Conservation (phyloP, 805 yeast species). For the Zygosaccharomyces kombuchaensis region DNA sequence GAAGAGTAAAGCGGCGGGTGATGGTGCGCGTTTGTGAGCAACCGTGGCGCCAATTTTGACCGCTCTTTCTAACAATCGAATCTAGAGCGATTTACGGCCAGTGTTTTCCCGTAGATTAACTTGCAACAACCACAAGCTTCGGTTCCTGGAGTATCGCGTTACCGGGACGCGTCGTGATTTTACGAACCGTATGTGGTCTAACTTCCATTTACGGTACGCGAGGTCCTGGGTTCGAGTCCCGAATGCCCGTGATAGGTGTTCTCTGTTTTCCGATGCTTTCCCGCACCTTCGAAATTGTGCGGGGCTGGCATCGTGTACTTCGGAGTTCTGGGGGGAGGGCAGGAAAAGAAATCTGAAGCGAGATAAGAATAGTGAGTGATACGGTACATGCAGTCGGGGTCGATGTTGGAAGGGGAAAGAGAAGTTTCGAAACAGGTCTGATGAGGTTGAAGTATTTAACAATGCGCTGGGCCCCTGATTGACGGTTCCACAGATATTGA, state of each 20-base stretch:
- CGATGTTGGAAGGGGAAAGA: too few species aligned
- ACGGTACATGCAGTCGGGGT: too few species aligned
- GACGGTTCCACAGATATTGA: too few species aligned
- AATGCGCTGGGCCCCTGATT: too few species aligned
- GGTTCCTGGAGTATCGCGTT: background rate
- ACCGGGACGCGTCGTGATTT: constrained; percentile 9
- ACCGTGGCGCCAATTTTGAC: background rate
- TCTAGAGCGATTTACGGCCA: background rate
- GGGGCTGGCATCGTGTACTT: too few species aligned
- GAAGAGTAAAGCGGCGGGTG: too few species aligned
- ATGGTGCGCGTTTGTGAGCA: background rate
- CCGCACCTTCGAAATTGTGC: too few species aligned
- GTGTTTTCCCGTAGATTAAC: background rate
- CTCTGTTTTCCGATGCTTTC: too few species aligned
- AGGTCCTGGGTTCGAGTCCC: constrained; percentile 27
- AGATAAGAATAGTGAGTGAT: background rate
- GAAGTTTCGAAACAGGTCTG: too few species aligned
- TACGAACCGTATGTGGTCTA: constrained; percentile 11
- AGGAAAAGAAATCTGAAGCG: too few species aligned
- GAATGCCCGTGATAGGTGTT: constrained; percentile 15
- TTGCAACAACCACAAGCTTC: background rate
- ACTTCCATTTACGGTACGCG: constrained; percentile 25
- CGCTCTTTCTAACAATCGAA: background rate
- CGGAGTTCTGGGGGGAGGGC: too few species aligned
- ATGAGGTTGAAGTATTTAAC: too few species aligned